These are phyloP conservation scores for Trichoderma guizhouense DNA, from an alignment of 2,329 filamentous ascomycete species.

Conservation along the genomic window DNA sequence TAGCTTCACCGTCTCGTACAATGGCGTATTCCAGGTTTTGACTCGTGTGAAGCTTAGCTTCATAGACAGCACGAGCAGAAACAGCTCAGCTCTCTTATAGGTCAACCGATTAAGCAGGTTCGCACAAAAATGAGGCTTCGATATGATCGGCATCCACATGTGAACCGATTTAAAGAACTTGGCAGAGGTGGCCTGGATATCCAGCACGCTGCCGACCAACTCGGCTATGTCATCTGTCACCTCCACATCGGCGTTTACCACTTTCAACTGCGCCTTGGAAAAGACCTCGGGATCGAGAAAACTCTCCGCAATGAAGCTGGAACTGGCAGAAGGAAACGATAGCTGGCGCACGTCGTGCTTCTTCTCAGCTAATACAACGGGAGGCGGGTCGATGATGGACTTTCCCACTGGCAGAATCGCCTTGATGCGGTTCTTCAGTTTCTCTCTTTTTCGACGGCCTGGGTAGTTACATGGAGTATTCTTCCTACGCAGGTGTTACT, in stretches of 20 bases:
- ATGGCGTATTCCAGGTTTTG: neutral
- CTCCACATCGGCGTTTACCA: neutral
- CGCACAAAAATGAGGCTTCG: neutral
- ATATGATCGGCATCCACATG: constrained; percentile 14
- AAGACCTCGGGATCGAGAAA: constrained; percentile 18
- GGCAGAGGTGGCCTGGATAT: neutral
- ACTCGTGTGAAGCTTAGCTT: neutral
- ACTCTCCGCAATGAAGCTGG: constrained; percentile 9
- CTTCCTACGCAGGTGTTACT: neutral
- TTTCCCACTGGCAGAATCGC: neutral
- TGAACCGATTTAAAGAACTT: constrained; percentile 12
- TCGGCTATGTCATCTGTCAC: neutral
- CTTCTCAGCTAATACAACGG: neutral
- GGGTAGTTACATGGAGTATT: constrained; percentile 16
- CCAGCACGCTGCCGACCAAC: constrained; percentile 8
- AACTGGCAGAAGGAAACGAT: neutral
- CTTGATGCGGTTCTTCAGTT: neutral
- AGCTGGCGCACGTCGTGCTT: neutral
- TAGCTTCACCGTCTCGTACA: constrained; percentile 6
- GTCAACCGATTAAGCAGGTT: constrained; percentile 3
- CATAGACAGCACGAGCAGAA: constrained; percentile 12
- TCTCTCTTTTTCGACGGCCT: constrained; percentile 9
- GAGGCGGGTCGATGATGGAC: neutral
- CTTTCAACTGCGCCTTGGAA: constrained; percentile 6
- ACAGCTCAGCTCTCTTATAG: constrained; percentile 8